Base-by-base conservation (phyloP, 768 basidiomycete genomes). In the Gloeophyllum trabeum region DNA sequence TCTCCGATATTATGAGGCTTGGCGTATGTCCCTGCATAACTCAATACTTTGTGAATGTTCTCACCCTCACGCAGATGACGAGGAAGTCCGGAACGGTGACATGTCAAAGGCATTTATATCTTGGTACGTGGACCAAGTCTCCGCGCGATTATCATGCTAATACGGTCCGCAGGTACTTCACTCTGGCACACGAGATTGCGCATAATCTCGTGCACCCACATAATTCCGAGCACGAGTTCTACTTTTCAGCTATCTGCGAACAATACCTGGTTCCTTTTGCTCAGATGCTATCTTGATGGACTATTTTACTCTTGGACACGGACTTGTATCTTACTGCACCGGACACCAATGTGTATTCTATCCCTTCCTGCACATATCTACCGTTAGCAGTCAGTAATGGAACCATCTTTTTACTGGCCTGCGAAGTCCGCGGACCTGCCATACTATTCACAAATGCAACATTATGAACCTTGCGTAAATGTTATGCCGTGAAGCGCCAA, bases 191-290 rank as follows among this genome's bases (percentile, higher is more conserved):
- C 56, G 91, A 91, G 54, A 85, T 91, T 49, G 88, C 88, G 6
- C 92, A 97, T 60, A 97, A 94, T 54, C 65, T 96, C 2, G 81
- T 93, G 13, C 70, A 78, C 32, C 74, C 77, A 0, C 93, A 96
- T 52, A 92, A 94, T 57, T 80, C 87, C 1, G 82, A 92, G 54
- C 92, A 94, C 49, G 89, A 91, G 48, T 97, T 96, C 59, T 96
- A 89, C 59, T 92, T 94, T 53, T 89, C 89, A 22, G 79, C 86
- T 4, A 84, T 97, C 16, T 87, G 85, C 48, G 88, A 96, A 61
- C 72, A 69, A 24, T 70, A 72, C 53, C 54, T 81, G 21, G 48
- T 66, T 40, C 53, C 59, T 16, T 59, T 80, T 18, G 61, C 59
- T 20, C 54, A 44, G 24, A 56, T 67, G 39, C 32, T 69, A 6